Evolutionary conservation across 2,329 filamentous ascomycete species (phyloP).

Genomic region (Akanthomyces muscarius): DNA sequence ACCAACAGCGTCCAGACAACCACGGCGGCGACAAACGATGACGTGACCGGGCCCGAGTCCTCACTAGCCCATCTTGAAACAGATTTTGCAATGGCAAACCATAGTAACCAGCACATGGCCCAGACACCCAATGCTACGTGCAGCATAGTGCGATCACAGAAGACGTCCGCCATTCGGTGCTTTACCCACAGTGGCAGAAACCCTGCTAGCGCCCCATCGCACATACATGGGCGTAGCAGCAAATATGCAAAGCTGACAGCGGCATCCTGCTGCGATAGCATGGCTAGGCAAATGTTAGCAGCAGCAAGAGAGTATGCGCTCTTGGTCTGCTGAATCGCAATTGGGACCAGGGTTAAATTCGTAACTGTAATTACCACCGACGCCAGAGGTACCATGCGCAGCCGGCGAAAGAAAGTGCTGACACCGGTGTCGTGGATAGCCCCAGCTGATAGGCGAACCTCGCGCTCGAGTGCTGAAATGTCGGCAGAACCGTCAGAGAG

Average conservation of each 20-base stretch:
- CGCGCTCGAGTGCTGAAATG: background rate
- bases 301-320: background rate
- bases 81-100: background rate
- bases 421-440: too few relatives aligned
- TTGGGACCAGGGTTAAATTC: too few relatives aligned
- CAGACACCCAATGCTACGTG: background rate
- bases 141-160: background rate
- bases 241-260: background rate
- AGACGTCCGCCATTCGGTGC: background rate
- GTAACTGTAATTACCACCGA: too few relatives aligned
- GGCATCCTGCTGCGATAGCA: background rate
- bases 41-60: background rate
- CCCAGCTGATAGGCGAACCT: too few relatives aligned
- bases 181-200: background rate
- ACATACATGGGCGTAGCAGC: background rate
- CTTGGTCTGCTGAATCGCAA: background rate
- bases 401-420: too few relatives aligned
- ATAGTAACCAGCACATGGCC: background rate
- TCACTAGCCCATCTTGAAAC: background rate
- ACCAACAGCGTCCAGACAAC: background rate
- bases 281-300: background rate
- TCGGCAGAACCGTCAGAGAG: too few relatives aligned
- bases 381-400: too few relatives aligned
- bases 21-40: background rate
- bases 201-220: background rate